Conservation (phyloP, 1,284 basidiomycete species). For the Leccinum proliferum region DNA sequence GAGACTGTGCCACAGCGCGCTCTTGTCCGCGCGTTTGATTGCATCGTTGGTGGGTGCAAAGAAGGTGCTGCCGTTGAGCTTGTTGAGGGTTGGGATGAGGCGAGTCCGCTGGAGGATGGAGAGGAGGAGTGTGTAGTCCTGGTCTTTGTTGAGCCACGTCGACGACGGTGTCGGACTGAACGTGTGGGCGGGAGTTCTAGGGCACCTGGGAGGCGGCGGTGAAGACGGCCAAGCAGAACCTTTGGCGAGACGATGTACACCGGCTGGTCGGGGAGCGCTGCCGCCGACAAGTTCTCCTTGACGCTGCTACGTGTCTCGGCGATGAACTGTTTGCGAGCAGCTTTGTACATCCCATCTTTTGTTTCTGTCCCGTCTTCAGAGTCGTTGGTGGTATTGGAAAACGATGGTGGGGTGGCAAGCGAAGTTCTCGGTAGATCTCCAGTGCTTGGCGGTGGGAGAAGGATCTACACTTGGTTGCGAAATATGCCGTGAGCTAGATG, state of each 20-base stretch:
- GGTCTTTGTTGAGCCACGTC: conserved; percentile 73
- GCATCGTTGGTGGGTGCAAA: conserved; percentile 97
- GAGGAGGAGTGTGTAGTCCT: conserved; percentile 79
- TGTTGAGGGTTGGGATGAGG: conserved; percentile 89
- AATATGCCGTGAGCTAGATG: no score
- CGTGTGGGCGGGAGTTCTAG: conserved; percentile 19
- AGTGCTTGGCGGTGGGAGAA: no score
- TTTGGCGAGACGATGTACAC: conserved; percentile 30
- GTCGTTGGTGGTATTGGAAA: conserved; percentile 10
- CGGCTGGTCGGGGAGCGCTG: conserved; percentile 24
- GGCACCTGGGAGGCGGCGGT: conserved; percentile 28
- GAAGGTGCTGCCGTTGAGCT: conserved; percentile 76
- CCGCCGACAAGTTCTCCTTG: conserved; percentile 24
- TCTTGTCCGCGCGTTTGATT: conserved; percentile 47
- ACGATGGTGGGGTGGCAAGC: no score
- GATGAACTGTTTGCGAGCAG: conserved; percentile 21
- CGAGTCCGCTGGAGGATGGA: conserved; percentile 80
- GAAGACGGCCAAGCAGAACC: conserved; percentile 20
- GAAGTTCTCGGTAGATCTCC: no score
- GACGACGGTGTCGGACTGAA: conserved; percentile 50
- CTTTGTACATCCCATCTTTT: conserved; percentile 18
- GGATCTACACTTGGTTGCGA: no score
- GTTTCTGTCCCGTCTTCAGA: conserved; percentile 18
- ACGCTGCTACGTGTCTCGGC: conserved; percentile 26
- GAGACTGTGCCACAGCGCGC: conserved; percentile 44